Evolutionary conservation across 805 yeast species (phyloP).

Genomic region (Candida cerambycidarum): DNA sequence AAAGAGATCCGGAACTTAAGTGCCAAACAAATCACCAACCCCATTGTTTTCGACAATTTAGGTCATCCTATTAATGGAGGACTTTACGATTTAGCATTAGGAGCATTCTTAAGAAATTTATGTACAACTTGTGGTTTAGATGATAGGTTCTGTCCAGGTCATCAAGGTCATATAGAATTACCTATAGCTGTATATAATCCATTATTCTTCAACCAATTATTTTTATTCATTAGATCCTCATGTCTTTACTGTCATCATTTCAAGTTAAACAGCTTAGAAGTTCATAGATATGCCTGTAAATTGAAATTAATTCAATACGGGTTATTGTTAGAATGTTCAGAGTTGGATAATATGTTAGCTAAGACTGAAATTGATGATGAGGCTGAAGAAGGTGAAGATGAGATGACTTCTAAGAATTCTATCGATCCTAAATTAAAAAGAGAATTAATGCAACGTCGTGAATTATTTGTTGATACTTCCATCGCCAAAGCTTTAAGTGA

Average conservation of each 20-base stretch:
- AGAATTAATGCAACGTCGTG: conserved; percentile 60
- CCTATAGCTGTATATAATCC: conserved; percentile 97
- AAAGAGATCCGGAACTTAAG: conserved; percentile 83
- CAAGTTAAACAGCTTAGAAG: conserved; percentile 65
- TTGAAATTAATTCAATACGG: conserved; percentile 86
- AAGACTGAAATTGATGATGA: conserved; percentile 34
- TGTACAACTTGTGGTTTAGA: conserved; percentile 97
- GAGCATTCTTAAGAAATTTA: conserved; percentile 85
- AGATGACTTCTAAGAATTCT: conserved; percentile 27
- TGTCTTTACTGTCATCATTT: conserved; percentile 92
- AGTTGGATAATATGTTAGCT: conserved; percentile 64
- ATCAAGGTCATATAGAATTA: conserved; percentile 94
- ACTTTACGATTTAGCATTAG: conserved; percentile 89
- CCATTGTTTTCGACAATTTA: conserved; percentile 90
- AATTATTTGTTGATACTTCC: conserved; percentile 65
- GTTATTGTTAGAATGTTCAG: conserved; percentile 71
- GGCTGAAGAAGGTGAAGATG: conserved; percentile 47
- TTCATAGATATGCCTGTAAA: conserved; percentile 75
- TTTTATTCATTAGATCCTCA: conserved; percentile 74
- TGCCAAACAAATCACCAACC: conserved; percentile 93
- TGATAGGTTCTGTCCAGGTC: conserved; percentile 95
- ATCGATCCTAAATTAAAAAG: conserved; percentile 40
- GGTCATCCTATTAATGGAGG: conserved; percentile 97
- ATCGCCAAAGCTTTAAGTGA: conserved; percentile 73
- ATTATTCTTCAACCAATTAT: conserved; percentile 87